Conservation (phyloP, 2,329 filamentous ascomycete genomes). For the Monosporascus sp. region DNA sequence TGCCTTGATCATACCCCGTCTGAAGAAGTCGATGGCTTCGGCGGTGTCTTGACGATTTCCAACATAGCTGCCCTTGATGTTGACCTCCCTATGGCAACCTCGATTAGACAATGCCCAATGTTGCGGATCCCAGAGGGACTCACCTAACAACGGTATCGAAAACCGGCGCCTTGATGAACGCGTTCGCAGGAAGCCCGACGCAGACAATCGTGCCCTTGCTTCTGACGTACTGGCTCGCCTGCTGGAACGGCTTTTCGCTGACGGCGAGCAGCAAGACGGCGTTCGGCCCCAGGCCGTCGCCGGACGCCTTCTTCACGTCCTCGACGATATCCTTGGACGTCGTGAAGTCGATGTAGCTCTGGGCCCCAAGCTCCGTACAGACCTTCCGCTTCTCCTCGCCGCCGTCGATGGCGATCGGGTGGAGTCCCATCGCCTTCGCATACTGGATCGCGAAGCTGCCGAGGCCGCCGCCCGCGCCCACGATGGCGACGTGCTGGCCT, state of each 20-base stretch:
- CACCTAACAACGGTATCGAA: slow-evolving; percentile 74
- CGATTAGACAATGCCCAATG: neutral
- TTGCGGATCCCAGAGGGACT: neutral
- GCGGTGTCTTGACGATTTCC: slow-evolving; percentile 84
- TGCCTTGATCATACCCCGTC: slow-evolving; percentile 75
- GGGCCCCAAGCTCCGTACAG: slow-evolving; percentile 65
- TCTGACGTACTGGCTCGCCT: slow-evolving; percentile 84
- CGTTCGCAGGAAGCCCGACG: slow-evolving; percentile 80
- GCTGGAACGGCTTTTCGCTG: slow-evolving; percentile 89
- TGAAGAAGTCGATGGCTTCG: slow-evolving; percentile 89
- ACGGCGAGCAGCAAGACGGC: slow-evolving; percentile 84
- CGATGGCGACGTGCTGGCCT: slow-evolving; percentile 76
- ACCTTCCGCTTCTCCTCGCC: slow-evolving; percentile 76
- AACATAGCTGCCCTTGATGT: slow-evolving; percentile 89
- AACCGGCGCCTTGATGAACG: slow-evolving; percentile 76
- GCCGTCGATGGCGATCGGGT: slow-evolving; percentile 75
- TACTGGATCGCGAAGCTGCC: slow-evolving; percentile 77
- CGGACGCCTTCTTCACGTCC: slow-evolving; percentile 76
- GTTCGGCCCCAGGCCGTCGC: slow-evolving; percentile 78
- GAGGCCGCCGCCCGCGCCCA: slow-evolving; percentile 80
- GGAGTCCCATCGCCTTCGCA: slow-evolving; percentile 83
- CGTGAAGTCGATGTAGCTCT: slow-evolving; percentile 74
- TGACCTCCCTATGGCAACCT: slow-evolving; percentile 63
- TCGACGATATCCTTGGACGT: slow-evolving; percentile 71
- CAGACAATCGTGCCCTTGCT: slow-evolving; percentile 78